Base-by-base conservation (phyloP, 2,329 filamentous ascomycete species). In the Colletotrichum phormii region DNA sequence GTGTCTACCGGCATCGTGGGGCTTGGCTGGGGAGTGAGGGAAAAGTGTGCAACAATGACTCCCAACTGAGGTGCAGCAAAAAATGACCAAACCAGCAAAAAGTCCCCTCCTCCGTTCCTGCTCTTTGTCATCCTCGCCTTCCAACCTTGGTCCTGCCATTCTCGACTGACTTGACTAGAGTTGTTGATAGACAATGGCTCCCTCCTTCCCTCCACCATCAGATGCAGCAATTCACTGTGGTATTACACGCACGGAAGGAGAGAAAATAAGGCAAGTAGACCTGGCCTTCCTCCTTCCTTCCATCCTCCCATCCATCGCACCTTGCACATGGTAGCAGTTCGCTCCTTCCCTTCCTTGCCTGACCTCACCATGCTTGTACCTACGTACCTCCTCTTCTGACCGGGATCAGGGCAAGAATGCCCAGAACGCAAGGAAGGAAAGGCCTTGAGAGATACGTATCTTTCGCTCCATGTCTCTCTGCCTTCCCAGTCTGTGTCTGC, bases 371-470 rank as follows among this genome's bases (percentile, higher is more conserved):
- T 22, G 42, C 35, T 49, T 46, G 35, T 64, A 68, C 12, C 33
- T 13, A 35, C 31, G 66, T 68, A 59, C 37, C 67, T 51, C 46
- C 11, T 35, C 13, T 51, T 42, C 22, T 5, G 37, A 61, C 42
- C 24, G 53, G 31, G 42, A 42, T 24, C 42, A 49, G 37, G 15
- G 46, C 13, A 18, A 35, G 15, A 42, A 46, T 26, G 62, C 62
- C 55, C 31, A 22, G n/a, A 13, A 64, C 55, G 51, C 49, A 57
- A 31, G 62, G 61, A 64, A 64, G 33, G 22, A n/a, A 29, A 5
- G 6, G 26, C 7, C 18, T n/a, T 49, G 42, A n/a, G 51, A n/a
- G 42, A 24, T 65, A 70, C 62, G 61, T 65, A 65, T 33, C 15
- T 18, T 29, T 5, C 59, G 2, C 37, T 18, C 26, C 26, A 29